These are phyloP conservation scores for Macrolepiota fuliginosa DNA, from an alignment of 768 basidiomycete species.

Conservation along the genomic window DNA sequence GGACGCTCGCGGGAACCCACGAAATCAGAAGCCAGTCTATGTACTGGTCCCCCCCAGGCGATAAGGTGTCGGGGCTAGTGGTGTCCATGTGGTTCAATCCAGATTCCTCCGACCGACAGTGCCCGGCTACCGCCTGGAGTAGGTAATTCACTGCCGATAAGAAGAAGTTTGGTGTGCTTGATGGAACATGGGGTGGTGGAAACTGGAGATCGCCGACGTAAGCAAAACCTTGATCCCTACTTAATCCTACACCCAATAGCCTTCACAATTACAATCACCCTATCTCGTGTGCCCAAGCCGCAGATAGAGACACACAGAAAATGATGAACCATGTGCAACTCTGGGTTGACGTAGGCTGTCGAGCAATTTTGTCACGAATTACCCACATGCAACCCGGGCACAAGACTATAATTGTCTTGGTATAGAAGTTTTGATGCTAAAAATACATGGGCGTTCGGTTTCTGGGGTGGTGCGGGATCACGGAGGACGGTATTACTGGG, in stretches of 20 bases:
- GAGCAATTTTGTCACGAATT: neutral
- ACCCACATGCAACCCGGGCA: neutral
- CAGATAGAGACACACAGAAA: too few species aligned
- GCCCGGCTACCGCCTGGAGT: neutral
- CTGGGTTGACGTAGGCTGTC: neutral
- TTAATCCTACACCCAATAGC: too few species aligned
- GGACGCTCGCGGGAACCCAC: neutral
- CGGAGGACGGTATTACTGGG: too few species aligned
- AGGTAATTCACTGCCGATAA: slow-evolving; percentile 6
- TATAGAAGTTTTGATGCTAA: neutral
- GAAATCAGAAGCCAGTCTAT: neutral
- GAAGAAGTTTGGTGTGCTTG: neutral
- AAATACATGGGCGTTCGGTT: too few species aligned
- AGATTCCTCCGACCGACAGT: neutral
- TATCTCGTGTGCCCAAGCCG: too few species aligned
- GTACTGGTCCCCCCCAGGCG: neutral
- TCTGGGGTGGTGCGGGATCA: too few species aligned
- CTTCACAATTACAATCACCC: too few species aligned
- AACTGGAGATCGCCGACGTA: too few species aligned
- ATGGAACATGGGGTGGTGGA: too few species aligned
- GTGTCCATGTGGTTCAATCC: slow-evolving; percentile 6
- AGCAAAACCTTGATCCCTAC: too few species aligned
- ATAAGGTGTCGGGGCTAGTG: neutral
- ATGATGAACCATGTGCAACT: neutral
- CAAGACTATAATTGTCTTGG: neutral